These are phyloP conservation scores for Akanthomyces muscarius DNA, from an alignment of 2,329 filamentous ascomycete species.

Conservation along the genomic window DNA sequence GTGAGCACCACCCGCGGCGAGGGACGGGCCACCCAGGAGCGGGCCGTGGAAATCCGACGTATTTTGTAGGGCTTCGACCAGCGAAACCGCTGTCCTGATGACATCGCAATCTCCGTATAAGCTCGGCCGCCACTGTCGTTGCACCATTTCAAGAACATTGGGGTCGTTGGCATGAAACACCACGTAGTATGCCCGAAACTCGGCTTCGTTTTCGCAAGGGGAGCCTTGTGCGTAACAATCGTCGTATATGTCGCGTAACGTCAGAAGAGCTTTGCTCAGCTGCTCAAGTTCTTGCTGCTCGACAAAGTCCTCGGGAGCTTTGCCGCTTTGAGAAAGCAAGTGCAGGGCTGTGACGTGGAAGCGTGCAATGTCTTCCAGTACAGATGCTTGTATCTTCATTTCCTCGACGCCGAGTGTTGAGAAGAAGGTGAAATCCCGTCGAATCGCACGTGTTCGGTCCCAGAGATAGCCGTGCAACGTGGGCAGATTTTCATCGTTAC, in stretches of 20 bases:
- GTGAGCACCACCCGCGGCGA: conserved; percentile 48
- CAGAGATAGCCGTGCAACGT: conserved; percentile 60
- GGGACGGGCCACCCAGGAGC: conserved; percentile 45
- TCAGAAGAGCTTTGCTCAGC: conserved; percentile 60
- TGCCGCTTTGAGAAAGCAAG: conserved; percentile 54
- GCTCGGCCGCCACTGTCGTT: conserved; percentile 53
- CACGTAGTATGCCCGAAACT: conserved; percentile 63
- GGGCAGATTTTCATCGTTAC: conserved; percentile 51
- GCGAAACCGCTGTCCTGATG: conserved; percentile 57
- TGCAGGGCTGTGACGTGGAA: conserved; percentile 65
- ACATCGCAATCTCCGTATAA: conserved; percentile 53
- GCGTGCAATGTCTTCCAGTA: conserved; percentile 61
- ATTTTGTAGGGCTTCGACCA: conserved; percentile 58
- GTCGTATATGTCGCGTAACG: conserved; percentile 62
- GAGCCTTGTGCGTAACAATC: conserved; percentile 58
- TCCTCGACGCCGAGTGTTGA: conserved; percentile 56
- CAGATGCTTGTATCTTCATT: conserved; percentile 56
- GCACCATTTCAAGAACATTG: conserved; percentile 48
- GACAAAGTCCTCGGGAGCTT: conserved; percentile 57
- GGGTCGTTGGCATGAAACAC: conserved; percentile 58
- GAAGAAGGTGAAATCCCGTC: conserved; percentile 66
- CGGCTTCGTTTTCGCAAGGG: conserved; percentile 57
- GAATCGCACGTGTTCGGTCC: conserved; percentile 64
- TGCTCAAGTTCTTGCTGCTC: conserved; percentile 67
- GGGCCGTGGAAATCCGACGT: conserved; percentile 55